Conservation (phyloP, 805 yeast species). For the Cyberlindnera xylosilytica region DNA sequence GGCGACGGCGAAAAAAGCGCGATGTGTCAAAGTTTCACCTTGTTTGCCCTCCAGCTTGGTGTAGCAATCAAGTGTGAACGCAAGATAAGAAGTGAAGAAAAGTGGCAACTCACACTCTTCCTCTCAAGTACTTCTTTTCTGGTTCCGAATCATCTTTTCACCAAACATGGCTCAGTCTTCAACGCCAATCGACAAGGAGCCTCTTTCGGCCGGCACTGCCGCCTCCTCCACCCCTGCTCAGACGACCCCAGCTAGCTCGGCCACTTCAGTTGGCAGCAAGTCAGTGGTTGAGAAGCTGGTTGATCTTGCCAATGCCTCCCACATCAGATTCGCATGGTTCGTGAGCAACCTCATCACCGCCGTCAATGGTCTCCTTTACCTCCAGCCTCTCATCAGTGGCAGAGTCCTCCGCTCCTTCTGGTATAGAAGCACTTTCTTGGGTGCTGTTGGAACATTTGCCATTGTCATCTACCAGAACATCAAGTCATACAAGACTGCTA, state of each 20-base stretch:
- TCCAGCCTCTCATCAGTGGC: slow-evolving; percentile 32
- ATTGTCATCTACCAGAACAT: slow-evolving; percentile 63
- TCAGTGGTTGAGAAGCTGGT: slow-evolving; percentile 1
- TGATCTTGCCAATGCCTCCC: slow-evolving; percentile 11
- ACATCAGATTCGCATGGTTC: slow-evolving; percentile 78
- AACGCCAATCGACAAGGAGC: neutral
- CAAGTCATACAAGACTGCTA: slow-evolving; percentile 27
- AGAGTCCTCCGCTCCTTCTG: slow-evolving; percentile 38
- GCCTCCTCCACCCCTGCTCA: neutral
- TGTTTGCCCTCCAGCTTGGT: too few species aligned
- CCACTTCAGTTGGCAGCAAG: neutral
- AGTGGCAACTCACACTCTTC: too few species aligned
- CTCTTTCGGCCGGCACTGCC: neutral
- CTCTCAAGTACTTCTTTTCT: too few species aligned
- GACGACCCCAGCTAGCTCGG: neutral
- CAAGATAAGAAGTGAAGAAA: too few species aligned
- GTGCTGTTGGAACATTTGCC: slow-evolving; percentile 71
- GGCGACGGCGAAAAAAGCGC: neutral
- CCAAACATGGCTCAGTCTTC: neutral
- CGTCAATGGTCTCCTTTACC: slow-evolving; percentile 37
- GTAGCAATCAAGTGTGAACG: too few species aligned
- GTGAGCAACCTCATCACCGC: slow-evolving; percentile 52
- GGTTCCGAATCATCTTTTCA: too few species aligned
- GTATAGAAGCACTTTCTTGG: slow-evolving; percentile 59
- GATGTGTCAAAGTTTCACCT: neutral